Percentiles rank a stretch among this genome's conserved stretches.
phyloP scores from a whole-genome alignment of 768 basidiomycete genomes.

The Gloeopeniophorella convolvens region DNA sequence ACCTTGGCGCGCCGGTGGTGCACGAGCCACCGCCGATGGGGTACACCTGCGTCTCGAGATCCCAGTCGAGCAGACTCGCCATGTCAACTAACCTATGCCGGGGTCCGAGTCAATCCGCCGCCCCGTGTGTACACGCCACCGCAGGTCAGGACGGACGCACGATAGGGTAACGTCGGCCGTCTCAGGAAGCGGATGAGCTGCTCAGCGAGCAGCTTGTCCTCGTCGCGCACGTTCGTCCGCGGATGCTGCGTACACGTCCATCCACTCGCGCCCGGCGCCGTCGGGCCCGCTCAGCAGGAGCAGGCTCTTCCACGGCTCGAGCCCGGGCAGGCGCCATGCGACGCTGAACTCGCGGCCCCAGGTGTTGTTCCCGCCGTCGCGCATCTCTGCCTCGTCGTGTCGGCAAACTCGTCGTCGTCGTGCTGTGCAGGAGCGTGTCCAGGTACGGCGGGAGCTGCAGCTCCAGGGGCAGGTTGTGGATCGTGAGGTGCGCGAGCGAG shows the following conservation, averaged over 20 bases:
- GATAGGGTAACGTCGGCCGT: slow-evolving; percentile 68
- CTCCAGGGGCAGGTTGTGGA: slow-evolving; percentile 76
- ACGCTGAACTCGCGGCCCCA: slow-evolving; percentile 68
- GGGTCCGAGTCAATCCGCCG: neutral
- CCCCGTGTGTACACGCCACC: neutral
- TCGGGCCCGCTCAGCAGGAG: slow-evolving; percentile 61
- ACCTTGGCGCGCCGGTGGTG: slow-evolving; percentile 86
- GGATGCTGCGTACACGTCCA: slow-evolving; percentile 53
- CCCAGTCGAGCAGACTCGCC: slow-evolving; percentile 76
- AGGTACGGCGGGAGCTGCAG: slow-evolving; percentile 82
- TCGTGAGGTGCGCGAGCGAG: slow-evolving; percentile 68
- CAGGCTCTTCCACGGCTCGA: slow-evolving; percentile 90
- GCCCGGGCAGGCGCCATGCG: slow-evolving; percentile 66
- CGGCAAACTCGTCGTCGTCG: slow-evolving; percentile 48
- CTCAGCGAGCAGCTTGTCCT: slow-evolving; percentile 63
- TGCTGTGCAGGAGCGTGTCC: slow-evolving; percentile 60
- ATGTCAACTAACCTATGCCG: slow-evolving; percentile 57
- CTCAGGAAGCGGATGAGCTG: slow-evolving; percentile 72
- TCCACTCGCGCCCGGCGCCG: slow-evolving; percentile 38
- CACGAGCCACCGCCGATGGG: slow-evolving; percentile 88
- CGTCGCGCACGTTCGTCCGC: slow-evolving; percentile 52
- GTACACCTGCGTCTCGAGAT: slow-evolving; percentile 75
- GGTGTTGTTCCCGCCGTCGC: slow-evolving; percentile 37
- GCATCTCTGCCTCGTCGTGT: slow-evolving; percentile 45
- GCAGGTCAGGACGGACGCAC: slow-evolving; percentile 38